Base-by-base conservation (phyloP, 2,329 filamentous ascomycete genomes). In the Ascochyta rabiei region DNA sequence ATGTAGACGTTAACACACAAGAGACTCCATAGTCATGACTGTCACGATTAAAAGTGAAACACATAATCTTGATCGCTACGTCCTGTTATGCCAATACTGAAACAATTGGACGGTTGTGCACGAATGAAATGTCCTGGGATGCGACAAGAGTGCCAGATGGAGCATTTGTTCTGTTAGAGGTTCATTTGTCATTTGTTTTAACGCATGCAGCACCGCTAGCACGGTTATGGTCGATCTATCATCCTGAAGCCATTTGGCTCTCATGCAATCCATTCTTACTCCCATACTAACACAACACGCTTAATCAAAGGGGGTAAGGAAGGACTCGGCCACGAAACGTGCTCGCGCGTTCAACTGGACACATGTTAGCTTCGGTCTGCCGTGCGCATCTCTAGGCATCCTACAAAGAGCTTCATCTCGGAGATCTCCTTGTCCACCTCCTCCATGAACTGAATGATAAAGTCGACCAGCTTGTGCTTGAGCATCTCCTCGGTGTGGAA, bases 371-470 rank as follows among this genome's bases (percentile, higher is more conserved):
- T 59, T 34, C 28, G 38, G 16, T 15, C 6, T 13, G 6, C 3
- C 12, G 7, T 16, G 19, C 33, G 34, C 13, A 13, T 6, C 10
- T 3, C 37, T 26, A 26, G 26, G 16, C 8, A 23, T 82, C 91
- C 66, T 84, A 97, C 93, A 78, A 99, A 99, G 70, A 99, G 89
- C 84, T 99, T 99, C 95, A 99, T 98, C 80, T 99, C 96, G 3
- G 95, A 98, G 57, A 99, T 99, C 78, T 99, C 95, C 83, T 99
- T 99, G 77, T 99, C 96, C 4, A 99, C 96, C 76, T 99, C 95
- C 77, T 99, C 93, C 93, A 99, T 98, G 72, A 99, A 99, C 72
- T 98, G 89, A 63, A 99, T 97, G 66, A 99, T 96, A 72, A 99
- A 99, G 76, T 99, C 95, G 30, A 99, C 96, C 66, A 99, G 83